Evolutionary conservation across 441 rosid genomes (phyloP).

Genomic region (Rhodomyrtus psidioides): DNA sequence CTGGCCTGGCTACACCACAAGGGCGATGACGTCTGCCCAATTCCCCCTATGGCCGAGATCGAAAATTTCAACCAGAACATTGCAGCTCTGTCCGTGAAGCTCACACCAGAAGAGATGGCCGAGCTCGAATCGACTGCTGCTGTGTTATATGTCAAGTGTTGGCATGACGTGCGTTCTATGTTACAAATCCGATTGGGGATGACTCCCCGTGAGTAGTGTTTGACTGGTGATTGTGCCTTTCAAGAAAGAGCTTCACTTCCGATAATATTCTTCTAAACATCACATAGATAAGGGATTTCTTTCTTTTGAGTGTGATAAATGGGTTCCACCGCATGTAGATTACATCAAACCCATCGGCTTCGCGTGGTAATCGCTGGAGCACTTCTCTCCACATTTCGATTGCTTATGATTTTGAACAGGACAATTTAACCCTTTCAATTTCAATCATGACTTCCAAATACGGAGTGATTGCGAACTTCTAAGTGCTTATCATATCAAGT

Average conservation of each 20-base stretch:
- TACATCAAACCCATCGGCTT: too few relatives aligned
- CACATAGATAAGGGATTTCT: too few relatives aligned
- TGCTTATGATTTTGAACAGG: background rate
- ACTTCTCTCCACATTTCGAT: background rate
- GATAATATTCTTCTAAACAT: too few relatives aligned
- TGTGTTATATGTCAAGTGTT: background rate
- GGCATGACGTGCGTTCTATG: background rate
- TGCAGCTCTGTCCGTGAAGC: background rate
- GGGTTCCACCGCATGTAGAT: too few relatives aligned
- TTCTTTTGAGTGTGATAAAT: too few relatives aligned
- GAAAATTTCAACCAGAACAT: background rate
- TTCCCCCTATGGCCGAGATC: background rate
- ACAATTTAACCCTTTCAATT: background rate
- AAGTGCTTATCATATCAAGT: too few relatives aligned
- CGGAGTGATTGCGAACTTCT: too few relatives aligned
- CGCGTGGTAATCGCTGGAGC: background rate
- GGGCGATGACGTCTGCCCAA: background rate
- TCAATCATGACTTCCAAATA: too few relatives aligned
- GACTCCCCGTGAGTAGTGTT: too few relatives aligned
- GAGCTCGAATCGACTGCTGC: slow-evolving; percentile 1
- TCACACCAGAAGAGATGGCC: background rate
- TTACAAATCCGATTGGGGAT: background rate
- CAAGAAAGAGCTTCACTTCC: too few relatives aligned
- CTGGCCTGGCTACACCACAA: background rate
- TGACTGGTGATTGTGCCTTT: background rate